These are phyloP conservation scores for Keithomyces neogunnii DNA, from an alignment of 2,329 filamentous ascomycete genomes.

Conservation along the genomic window DNA sequence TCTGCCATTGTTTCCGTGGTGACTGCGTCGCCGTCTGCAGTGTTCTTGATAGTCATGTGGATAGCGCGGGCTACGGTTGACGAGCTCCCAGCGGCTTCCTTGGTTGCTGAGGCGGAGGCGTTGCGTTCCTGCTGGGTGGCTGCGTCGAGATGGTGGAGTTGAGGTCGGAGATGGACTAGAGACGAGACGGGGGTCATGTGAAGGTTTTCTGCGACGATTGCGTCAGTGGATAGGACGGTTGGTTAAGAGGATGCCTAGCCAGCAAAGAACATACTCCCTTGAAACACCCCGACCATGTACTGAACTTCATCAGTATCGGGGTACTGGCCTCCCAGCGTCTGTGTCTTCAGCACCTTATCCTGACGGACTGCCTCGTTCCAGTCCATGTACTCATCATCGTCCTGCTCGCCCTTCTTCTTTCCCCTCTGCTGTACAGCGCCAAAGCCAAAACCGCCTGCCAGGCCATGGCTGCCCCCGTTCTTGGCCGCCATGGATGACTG, in stretches of 20 bases:
- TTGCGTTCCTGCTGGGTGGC: slow-evolving; percentile 59
- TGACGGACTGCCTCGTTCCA: slow-evolving; percentile 61
- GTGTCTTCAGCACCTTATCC: slow-evolving; percentile 65
- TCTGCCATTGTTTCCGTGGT: slow-evolving; percentile 65
- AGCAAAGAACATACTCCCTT: slow-evolving; percentile 51
- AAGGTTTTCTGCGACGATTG: slow-evolving; percentile 54
- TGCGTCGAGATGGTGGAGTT: slow-evolving; percentile 90
- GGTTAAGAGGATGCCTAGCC: too few species aligned
- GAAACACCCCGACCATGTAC: slow-evolving; percentile 91
- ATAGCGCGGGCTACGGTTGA: slow-evolving; percentile 60
- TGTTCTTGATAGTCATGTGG: slow-evolving; percentile 78
- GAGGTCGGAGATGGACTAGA: slow-evolving; percentile 80
- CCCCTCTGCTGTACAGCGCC: slow-evolving; percentile 36
- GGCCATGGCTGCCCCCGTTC: slow-evolving; percentile 57
- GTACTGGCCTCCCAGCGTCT: slow-evolving; percentile 80
- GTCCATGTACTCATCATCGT: slow-evolving; percentile 42
- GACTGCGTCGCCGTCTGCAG: slow-evolving; percentile 56
- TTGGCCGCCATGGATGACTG: slow-evolving; percentile 49
- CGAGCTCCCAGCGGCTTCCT: slow-evolving; percentile 23
- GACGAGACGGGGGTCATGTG: slow-evolving; percentile 79
- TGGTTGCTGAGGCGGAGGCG: slow-evolving; percentile 29
- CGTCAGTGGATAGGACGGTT: background rate
- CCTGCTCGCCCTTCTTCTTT: slow-evolving; percentile 32
- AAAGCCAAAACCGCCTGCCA: slow-evolving; percentile 66
- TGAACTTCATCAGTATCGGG: slow-evolving; percentile 61